Base-by-base conservation (phyloP, 2,329 filamentous ascomycete species). In the Aspergillus fijiensis region DNA sequence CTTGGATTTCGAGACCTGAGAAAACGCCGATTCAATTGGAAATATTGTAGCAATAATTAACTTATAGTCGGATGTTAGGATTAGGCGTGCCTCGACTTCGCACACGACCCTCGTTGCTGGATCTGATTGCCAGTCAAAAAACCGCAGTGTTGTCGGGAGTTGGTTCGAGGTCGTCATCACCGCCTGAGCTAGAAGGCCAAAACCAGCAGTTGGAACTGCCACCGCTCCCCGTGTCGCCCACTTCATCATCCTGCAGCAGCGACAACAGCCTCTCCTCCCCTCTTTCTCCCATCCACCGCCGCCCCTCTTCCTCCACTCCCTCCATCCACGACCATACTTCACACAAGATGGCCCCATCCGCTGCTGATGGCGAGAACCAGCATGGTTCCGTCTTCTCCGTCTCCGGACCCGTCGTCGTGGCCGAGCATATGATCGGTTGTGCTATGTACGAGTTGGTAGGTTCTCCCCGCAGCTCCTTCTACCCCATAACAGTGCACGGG, bases 371-470 rank as follows among this genome's bases (percentile, higher is more conserved):
- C 56, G 84, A 87, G 71, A 79, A 81, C 58, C 79, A 85, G 68
- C 79, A 84, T 82, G 88, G 87, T 70, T 79, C 81, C 63, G 85
- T 91, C 79, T 91, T 87, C 81, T 91, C 88, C 64, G 82, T 91
- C 70, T 90, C 88, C 66, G 88, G 87, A 69, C 95, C 95, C 74
- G 95, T 99, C 83, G 89, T 99, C 72, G 86, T 99, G 70, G 95
- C 94, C 76, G 94, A 98, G 83, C 89, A 97, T 80, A 96, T 99
- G 93, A 92, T 94, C 75, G 95, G 95, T 78, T 95, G 95, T 85
- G 93, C 95, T 79, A 99, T 99, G 95, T 97, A 98, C 87, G 95
- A 99, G 82, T 85, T 99, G 82, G 92, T 92, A 84, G 70, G 87
- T 77, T 54, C 35, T 50, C 45, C 27, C 25, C 29, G 39, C 45